Percentiles rank a stretch among this genome's conserved stretches.
Conservation (phyloP, 202 grass and related monocot species). For the Sporobolus alterniflorus region DNA sequence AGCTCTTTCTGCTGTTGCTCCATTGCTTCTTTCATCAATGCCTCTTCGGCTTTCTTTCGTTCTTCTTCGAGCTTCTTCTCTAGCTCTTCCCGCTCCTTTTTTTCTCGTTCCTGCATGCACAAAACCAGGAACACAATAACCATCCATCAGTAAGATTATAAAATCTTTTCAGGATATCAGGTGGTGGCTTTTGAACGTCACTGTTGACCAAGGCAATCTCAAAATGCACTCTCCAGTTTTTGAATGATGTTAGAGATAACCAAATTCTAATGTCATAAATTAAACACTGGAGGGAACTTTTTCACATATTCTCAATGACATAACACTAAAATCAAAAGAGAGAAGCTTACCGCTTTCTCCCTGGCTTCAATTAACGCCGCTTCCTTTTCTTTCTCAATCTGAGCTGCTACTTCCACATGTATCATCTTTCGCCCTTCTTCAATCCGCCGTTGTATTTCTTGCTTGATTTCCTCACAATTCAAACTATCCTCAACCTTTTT, state of each 20-base stretch:
- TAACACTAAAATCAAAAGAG: neutral
- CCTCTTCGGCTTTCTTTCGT: conserved; percentile 82
- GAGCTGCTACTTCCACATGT: conserved; percentile 72
- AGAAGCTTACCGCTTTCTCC: conserved; percentile 65
- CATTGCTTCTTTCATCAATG: conserved; percentile 74
- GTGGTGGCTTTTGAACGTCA: neutral
- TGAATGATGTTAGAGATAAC: neutral
- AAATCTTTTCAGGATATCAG: neutral
- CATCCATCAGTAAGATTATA: neutral
- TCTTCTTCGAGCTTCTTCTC: conserved; percentile 95
- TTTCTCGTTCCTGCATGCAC: conserved; percentile 67
- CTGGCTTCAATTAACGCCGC: conserved; percentile 68
- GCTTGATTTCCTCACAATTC: conserved; percentile 92
- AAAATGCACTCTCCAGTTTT: neutral
- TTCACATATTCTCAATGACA: neutral
- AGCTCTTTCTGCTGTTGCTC: conserved; percentile 95
- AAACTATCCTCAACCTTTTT: conserved; percentile 90
- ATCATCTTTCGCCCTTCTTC: conserved; percentile 88
- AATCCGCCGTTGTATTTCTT: conserved; percentile 94
- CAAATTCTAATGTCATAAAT: neutral
- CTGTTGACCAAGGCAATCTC: neutral
- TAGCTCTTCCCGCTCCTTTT: conserved; percentile 72
- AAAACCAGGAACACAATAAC: conserved; percentile 16
- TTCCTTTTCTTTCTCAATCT: conserved; percentile 97
- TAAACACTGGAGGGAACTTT: neutral